phyloP scores from a whole-genome alignment of 352 stramenopile genomes.

The Elongisporangium undulatum region DNA sequence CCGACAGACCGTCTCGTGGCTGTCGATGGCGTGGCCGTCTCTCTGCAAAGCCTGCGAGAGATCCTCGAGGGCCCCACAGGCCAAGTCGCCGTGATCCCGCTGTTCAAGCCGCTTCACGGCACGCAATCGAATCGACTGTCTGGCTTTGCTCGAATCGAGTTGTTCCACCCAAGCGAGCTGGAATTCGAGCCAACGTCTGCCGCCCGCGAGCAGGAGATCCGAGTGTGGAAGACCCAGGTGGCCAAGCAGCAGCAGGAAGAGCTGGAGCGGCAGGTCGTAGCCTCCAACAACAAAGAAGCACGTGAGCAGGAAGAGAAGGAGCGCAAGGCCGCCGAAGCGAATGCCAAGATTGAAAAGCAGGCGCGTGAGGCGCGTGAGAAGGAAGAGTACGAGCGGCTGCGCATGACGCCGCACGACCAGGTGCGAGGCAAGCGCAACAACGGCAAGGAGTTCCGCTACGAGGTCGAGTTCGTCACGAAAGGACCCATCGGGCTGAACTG shows the following conservation, averaged over 20 bases:
- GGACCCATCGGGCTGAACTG: conserved; percentile 69
- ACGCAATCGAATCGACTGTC: conserved; percentile 30
- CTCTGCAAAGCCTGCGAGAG: conserved; percentile 37
- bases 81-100: conserved; percentile 34
- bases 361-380: conserved; percentile 27
- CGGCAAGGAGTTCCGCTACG: conserved; percentile 63
- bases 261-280: conserved; percentile 24
- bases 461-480: conserved; percentile 44
- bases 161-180: conserved; percentile 40
- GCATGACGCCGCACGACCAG: conserved; percentile 46
- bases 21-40: conserved; percentile 40
- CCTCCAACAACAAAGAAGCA: conserved; percentile 23
- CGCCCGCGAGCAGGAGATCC: conserved; percentile 23
- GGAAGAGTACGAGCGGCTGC: conserved; percentile 40
- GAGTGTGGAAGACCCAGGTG: conserved; percentile 24
- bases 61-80: conserved; percentile 33
- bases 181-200: conserved; percentile 38
- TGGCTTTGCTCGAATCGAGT: conserved; percentile 60
- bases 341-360: conserved; percentile 24
- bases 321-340: conserved; percentile 21
- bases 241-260: conserved; percentile 20
- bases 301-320: conserved; percentile 32
- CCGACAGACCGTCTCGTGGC: conserved; percentile 38
- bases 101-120: conserved; percentile 28
- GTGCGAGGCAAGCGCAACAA: conserved; percentile 30